Conservation (phyloP, 2,329 filamentous ascomycete species). For the Colletotrichum endophyticum region DNA sequence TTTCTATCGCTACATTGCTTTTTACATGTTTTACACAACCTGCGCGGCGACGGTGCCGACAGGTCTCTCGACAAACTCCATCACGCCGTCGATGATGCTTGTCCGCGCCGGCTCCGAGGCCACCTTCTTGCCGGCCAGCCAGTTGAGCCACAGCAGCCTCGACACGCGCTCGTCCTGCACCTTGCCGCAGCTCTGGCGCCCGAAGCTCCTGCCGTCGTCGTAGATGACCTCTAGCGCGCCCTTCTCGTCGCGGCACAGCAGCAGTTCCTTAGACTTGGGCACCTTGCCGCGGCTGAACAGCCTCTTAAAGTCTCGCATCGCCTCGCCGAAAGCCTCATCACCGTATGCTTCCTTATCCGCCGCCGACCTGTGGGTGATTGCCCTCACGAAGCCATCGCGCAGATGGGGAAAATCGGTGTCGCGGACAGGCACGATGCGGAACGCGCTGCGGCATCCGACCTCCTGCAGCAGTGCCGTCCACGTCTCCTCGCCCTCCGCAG, state of each 20-base stretch:
- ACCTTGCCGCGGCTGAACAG: conserved; percentile 84
- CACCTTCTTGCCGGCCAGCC: conserved; percentile 84
- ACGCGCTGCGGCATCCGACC: conserved; percentile 73
- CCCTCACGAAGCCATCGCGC: conserved; percentile 87
- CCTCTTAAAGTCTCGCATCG: conserved; percentile 78
- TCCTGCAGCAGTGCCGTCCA: conserved; percentile 76
- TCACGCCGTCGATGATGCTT: conserved; percentile 85
- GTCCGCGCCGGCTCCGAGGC: conserved; percentile 82
- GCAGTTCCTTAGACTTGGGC: conserved; percentile 78
- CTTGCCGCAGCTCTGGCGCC: conserved; percentile 66
- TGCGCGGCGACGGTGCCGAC: conserved; percentile 86
- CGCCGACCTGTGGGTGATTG: conserved; percentile 76
- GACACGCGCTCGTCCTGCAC: conserved; percentile 82
- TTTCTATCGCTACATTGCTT: conserved; percentile 21
- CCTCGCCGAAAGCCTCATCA: conserved; percentile 77
- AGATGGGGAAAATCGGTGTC: conserved; percentile 95
- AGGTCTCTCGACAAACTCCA: conserved; percentile 87
- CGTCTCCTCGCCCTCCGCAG: conserved; percentile 69
- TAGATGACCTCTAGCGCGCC: conserved; percentile 74
- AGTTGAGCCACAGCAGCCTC: conserved; percentile 86
- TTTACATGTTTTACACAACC: conserved; percentile 55
- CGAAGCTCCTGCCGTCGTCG: conserved; percentile 54
- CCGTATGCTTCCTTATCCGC: conserved; percentile 58
- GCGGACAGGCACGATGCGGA: conserved; percentile 87
- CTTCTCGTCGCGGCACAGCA: conserved; percentile 70